Evolutionary conservation across 768 basidiomycete genomes (phyloP).

Genomic region (Amyloporia xantha): DNA sequence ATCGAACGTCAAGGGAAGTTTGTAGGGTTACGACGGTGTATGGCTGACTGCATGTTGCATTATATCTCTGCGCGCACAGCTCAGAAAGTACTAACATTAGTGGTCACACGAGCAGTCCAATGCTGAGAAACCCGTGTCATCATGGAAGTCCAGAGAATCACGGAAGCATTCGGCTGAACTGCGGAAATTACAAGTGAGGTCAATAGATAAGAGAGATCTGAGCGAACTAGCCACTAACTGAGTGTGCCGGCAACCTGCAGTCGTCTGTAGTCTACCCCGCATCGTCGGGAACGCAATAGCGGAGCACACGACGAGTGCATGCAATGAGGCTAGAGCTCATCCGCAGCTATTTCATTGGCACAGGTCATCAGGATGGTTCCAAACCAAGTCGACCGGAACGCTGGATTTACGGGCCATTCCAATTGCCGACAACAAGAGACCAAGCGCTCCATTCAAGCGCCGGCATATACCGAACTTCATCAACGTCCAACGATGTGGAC

Average conservation of each 20-base stretch:
- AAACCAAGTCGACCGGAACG: too few species aligned
- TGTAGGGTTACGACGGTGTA: neutral
- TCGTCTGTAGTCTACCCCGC: neutral
- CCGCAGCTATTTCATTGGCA: neutral
- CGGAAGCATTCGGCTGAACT: slow-evolving; percentile 18
- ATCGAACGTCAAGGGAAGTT: neutral
- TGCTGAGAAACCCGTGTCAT: slow-evolving; percentile 14
- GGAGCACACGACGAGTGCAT: neutral
- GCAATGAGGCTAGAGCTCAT: neutral
- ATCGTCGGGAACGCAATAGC: neutral
- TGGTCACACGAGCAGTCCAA: slow-evolving; percentile 16
- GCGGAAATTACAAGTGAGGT: slow-evolving; percentile 10
- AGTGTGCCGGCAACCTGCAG: neutral
- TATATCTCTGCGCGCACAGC: neutral
- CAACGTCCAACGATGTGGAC: too few species aligned
- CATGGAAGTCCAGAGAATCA: slow-evolving; percentile 10
- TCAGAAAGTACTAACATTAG: neutral
- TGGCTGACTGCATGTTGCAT: neutral
- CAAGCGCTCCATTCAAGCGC: too few species aligned
- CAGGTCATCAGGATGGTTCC: too few species aligned
- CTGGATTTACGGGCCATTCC: too few species aligned
- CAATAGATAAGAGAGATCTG: slow-evolving; percentile 12
- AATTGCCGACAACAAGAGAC: too few species aligned
- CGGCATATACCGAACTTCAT: too few species aligned
- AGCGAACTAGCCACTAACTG: neutral